Percentiles rank a stretch among this genome's conserved stretches.
Conservation (phyloP, 371 early-diverging fungal species). For the Syncephalastrum racemosum region DNA sequence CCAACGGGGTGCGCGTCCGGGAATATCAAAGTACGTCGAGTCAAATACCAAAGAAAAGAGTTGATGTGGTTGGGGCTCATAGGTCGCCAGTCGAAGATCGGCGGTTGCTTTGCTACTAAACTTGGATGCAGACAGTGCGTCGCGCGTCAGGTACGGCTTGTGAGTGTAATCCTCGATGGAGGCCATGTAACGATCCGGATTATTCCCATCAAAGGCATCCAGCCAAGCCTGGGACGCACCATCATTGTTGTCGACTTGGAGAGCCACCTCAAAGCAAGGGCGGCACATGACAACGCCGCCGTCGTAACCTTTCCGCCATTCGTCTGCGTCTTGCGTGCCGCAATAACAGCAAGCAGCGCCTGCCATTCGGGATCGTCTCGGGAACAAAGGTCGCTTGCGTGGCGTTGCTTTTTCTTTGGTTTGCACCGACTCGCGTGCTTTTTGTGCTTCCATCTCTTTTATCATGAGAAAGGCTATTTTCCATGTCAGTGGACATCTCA, state of each 20-base stretch:
- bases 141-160: slow-evolving; percentile 77
- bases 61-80: slow-evolving; percentile 80
- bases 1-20: slow-evolving; percentile 90
- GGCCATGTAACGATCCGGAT: slow-evolving; percentile 46
- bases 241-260: slow-evolving; percentile 39
- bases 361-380: slow-evolving; percentile 27
- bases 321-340: slow-evolving; percentile 42
- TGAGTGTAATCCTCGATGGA: slow-evolving; percentile 81
- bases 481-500: slow-evolving; percentile 5
- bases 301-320: slow-evolving; percentile 74
- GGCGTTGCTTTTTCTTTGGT: slow-evolving; percentile 42
- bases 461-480: slow-evolving; percentile 38
- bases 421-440: slow-evolving; percentile 46
- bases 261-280: slow-evolving; percentile 69
- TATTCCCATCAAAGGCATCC: slow-evolving; percentile 12
- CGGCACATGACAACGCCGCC: slow-evolving; percentile 83
- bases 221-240: slow-evolving; percentile 17
- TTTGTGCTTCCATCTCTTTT: slow-evolving; percentile 51
- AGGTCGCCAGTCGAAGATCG: slow-evolving; percentile 47
- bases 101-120: slow-evolving; percentile 47
- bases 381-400: slow-evolving; percentile 18
- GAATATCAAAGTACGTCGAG: slow-evolving; percentile 86
- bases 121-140: slow-evolving; percentile 49
- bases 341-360: slow-evolving; percentile 48
- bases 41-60: slow-evolving; percentile 77